These are phyloP conservation scores for Cryptomeria japonica DNA, from an alignment of 75 land plant species.

Conservation along the genomic window DNA sequence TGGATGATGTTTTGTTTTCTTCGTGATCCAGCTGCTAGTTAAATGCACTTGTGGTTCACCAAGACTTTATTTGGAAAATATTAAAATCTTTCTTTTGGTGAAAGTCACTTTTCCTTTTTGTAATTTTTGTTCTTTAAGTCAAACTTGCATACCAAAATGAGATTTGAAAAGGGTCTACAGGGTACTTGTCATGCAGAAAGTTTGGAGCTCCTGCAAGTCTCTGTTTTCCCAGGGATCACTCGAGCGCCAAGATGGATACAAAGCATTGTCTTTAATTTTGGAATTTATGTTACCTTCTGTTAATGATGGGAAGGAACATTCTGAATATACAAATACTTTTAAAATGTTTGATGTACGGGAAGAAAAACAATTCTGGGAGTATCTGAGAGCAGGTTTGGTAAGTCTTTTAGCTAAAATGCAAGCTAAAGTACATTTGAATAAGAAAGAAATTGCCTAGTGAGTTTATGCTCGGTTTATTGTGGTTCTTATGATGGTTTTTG, in stretches of 20 bases:
- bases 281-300: constrained; percentile 29
- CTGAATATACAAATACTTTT: neutral
- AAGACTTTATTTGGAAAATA: neutral
- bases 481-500: constrained; percentile 7
- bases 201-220: constrained; percentile 71
- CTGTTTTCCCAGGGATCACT: constrained; percentile 59
- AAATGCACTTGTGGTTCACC: neutral
- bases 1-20: constrained; percentile 4
- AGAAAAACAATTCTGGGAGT: constrained; percentile 75
- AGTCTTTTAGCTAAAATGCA: neutral
- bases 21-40: neutral
- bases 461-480: neutral
- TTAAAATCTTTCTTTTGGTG: neutral
- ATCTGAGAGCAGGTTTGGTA: constrained; percentile 91
- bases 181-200: constrained; percentile 31
- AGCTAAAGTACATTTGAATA: neutral
- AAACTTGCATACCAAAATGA: constrained; percentile 1
- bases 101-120: neutral
- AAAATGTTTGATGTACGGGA: constrained; percentile 43
- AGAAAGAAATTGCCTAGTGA: neutral
- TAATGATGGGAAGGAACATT: constrained; percentile 17
- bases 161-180: constrained; percentile 29
- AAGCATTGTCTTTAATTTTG: constrained; percentile 50
- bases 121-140: neutral
- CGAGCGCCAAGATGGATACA: constrained; percentile 75